Conservation (phyloP, 805 yeast genomes). For the Candida pini region DNA sequence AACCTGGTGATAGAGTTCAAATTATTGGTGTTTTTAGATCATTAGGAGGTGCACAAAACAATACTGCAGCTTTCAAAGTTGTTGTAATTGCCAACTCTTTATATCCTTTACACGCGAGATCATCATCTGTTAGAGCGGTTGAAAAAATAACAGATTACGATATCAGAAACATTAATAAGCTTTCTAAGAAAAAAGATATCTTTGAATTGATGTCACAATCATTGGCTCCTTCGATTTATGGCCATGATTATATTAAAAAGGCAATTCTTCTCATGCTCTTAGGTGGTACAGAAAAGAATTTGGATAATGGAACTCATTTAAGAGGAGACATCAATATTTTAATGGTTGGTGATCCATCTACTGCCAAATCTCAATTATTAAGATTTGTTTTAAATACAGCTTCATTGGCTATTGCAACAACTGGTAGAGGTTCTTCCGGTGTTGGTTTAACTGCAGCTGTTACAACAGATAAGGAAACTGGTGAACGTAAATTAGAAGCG, state of each 20-base stretch:
- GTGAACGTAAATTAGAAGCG: slow-evolving; percentile 93
- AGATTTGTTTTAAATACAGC: slow-evolving; percentile 95
- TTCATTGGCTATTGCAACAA: slow-evolving; percentile 91
- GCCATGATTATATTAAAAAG: slow-evolving; percentile 84
- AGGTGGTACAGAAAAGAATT: slow-evolving; percentile 92
- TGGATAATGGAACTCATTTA: slow-evolving; percentile 91
- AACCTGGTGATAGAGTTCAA: slow-evolving; percentile 96
- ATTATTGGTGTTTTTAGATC: slow-evolving; percentile 92
- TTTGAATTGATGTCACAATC: slow-evolving; percentile 80
- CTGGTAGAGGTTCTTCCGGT: slow-evolving; percentile 99
- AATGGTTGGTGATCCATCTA: slow-evolving; percentile 98
- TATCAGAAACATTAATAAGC: slow-evolving; percentile 76
- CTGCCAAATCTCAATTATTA: slow-evolving; percentile 94
- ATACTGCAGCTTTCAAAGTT: slow-evolving; percentile 68
- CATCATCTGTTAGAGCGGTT: slow-evolving; percentile 59
- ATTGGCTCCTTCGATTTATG: slow-evolving; percentile 93
- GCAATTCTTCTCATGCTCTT: slow-evolving; percentile 86
- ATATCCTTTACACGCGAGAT: slow-evolving; percentile 81
- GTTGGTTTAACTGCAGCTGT: slow-evolving; percentile 99
- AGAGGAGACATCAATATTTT: slow-evolving; percentile 96
- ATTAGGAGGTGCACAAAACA: slow-evolving; percentile 66
- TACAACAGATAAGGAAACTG: slow-evolving; percentile 92
- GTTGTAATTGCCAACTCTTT: slow-evolving; percentile 85
- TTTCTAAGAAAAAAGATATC: slow-evolving; percentile 64
- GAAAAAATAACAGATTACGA: slow-evolving; percentile 76